Evolutionary conservation across 2,329 filamentous ascomycete genomes (phyloP).

Genomic region (Emydomyces testavorans): DNA sequence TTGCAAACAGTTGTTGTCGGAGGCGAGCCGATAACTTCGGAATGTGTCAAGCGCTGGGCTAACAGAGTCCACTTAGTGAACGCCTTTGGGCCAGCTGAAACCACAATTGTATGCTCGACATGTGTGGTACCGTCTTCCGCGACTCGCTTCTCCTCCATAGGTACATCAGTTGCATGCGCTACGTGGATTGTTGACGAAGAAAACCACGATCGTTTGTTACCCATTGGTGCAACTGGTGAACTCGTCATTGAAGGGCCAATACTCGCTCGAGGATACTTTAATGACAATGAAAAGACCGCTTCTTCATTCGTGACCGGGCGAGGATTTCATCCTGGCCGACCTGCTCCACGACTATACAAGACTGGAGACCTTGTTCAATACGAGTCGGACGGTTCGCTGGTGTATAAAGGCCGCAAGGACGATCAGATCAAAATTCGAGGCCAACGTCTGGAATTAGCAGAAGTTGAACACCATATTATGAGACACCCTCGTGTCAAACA

Average conservation of each 20-base stretch:
- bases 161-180: conserved; percentile 30
- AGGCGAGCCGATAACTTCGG: conserved; percentile 25
- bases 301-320: conserved; percentile 17
- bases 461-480: too few relatives aligned
- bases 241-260: conserved; percentile 31
- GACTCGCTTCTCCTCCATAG: too few relatives aligned
- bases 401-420: too few relatives aligned
- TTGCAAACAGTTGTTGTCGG: conserved; percentile 27
- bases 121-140: too few relatives aligned
- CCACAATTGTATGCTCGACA: too few relatives aligned
- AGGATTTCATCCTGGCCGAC: conserved; percentile 41
- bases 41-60: conserved; percentile 22
- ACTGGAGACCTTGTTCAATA: conserved; percentile 28
- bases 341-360: conserved; percentile 22
- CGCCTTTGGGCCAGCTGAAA: conserved; percentile 36
- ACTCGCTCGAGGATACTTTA: conserved; percentile 29
- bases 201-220: conserved; percentile 17
- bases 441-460: too few relatives aligned
- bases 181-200: conserved; percentile 23
- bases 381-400: conserved; percentile 22
- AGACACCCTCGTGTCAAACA: too few relatives aligned
- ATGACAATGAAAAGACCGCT: conserved; percentile 16
- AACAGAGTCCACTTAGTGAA: conserved; percentile 34
- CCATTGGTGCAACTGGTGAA: conserved; percentile 34
- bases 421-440: too few relatives aligned